Evolutionary conservation across 805 yeast genomes (phyloP).

Genomic region (Suhomyces faveliae): DNA sequence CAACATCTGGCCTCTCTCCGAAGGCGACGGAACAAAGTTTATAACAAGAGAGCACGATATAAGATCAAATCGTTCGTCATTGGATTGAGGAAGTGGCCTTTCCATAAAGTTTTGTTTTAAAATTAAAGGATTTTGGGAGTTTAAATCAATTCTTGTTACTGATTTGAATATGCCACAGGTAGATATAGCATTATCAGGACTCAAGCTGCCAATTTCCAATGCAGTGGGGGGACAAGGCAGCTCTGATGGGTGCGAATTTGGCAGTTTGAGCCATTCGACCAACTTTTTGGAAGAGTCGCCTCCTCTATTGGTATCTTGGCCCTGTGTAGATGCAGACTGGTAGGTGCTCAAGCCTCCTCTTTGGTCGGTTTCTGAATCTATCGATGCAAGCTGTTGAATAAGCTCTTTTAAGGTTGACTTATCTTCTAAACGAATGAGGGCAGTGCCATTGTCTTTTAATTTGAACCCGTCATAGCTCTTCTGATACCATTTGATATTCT

Average conservation of each 20-base stretch:
- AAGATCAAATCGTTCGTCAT: slow-evolving; percentile 53
- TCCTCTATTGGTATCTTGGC: slow-evolving; percentile 76
- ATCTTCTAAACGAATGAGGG: slow-evolving; percentile 19
- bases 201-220: slow-evolving; percentile 82
- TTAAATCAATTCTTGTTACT: slow-evolving; percentile 70
- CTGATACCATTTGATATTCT: not conserved
- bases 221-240: slow-evolving; percentile 35
- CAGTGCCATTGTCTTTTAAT: slow-evolving; percentile 5
- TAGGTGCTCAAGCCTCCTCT: slow-evolving; percentile 79
- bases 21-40: slow-evolving; percentile 79
- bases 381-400: slow-evolving; percentile 42
- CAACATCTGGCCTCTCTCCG: slow-evolving; percentile 76
- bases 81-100: slow-evolving; percentile 54
- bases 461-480: slow-evolving; percentile 4
- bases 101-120: slow-evolving; percentile 82
- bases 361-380: slow-evolving; percentile 59
- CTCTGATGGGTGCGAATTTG: slow-evolving; percentile 4
- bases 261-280: slow-evolving; percentile 63
- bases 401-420: slow-evolving; percentile 14
- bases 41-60: slow-evolving; percentile 84
- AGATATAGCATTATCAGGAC: slow-evolving; percentile 66
- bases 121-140: slow-evolving; percentile 74
- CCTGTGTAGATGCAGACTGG: slow-evolving; percentile 82
- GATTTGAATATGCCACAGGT: slow-evolving; percentile 50
- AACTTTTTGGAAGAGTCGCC: slow-evolving; percentile 87